These are phyloP conservation scores for Magnaporthiopsis incrustans DNA, from an alignment of 2,329 filamentous ascomycete species.

Conservation along the genomic window DNA sequence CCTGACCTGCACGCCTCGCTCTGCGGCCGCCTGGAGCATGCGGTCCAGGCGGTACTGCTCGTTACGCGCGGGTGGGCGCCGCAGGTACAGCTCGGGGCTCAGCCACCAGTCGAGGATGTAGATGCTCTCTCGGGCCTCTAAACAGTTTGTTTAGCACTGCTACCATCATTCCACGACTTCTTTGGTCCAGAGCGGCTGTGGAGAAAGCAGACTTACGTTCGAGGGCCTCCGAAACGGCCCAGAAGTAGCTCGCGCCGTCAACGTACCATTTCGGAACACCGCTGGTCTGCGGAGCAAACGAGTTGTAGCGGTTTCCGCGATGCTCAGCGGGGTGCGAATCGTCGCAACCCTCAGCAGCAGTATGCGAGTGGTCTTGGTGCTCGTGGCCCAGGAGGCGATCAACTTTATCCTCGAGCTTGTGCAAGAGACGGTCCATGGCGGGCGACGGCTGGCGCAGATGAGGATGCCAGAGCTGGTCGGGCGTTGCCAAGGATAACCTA, in stretches of 20 bases:
- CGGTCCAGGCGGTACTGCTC: slow-evolving; percentile 77
- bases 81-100: slow-evolving; percentile 79
- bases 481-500: too few species aligned
- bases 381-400: slow-evolving; percentile 31
- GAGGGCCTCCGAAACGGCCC: slow-evolving; percentile 71
- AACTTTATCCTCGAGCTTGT: slow-evolving; percentile 34
- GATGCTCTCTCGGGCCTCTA: slow-evolving; percentile 65
- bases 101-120: slow-evolving; percentile 91
- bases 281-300: slow-evolving; percentile 65
- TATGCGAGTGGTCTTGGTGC: slow-evolving; percentile 32
- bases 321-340: slow-evolving; percentile 33
- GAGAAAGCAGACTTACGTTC: slow-evolving; percentile 38
- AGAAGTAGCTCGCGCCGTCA: slow-evolving; percentile 78
- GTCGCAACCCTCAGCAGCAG: slow-evolving; percentile 30
- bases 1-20: slow-evolving; percentile 76
- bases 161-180: too few species aligned
- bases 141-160: neutral
- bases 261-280: slow-evolving; percentile 84
- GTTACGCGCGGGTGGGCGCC: slow-evolving; percentile 72
- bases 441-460: neutral
- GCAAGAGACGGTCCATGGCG: slow-evolving; percentile 32
- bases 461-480: neutral
- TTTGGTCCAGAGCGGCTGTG: too few species aligned
- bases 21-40: slow-evolving; percentile 72
- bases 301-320: slow-evolving; percentile 47